phyloP scores from a whole-genome alignment of 208 protist species.

The Trypanosoma cruzi region DNA sequence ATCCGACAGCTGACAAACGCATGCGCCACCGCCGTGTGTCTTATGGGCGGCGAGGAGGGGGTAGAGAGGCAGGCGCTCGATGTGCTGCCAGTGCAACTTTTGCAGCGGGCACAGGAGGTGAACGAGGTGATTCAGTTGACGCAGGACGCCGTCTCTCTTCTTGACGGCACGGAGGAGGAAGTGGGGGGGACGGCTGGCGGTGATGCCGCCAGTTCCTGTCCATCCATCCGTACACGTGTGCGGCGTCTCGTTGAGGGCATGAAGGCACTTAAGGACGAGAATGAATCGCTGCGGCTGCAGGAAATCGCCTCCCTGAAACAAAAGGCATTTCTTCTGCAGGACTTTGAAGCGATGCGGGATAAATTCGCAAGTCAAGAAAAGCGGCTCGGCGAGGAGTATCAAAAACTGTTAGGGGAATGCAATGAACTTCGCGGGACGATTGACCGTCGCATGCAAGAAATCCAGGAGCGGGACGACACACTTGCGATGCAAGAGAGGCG shows the following conservation, averaged over 20 bases:
- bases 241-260: neutral
- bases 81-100: constrained; percentile 35
- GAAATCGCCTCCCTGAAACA: constrained; percentile 4
- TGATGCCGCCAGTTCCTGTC: no score
- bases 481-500: neutral
- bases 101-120: constrained; percentile 38
- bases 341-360: constrained; percentile 23
- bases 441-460: constrained; percentile 25
- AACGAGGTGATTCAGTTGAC: constrained; percentile 33
- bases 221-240: no score
- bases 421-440: constrained; percentile 28
- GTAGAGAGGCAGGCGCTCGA: constrained; percentile 16
- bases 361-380: constrained; percentile 30
- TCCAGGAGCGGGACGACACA: neutral
- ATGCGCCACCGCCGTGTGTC: constrained; percentile 13
- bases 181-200: no score
- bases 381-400: constrained; percentile 19
- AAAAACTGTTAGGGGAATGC: constrained; percentile 32
- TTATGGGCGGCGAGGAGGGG: constrained; percentile 16
- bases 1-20: constrained; percentile 20
- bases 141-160: constrained; percentile 25
- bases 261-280: constrained; percentile 5
- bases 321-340: constrained; percentile 23
- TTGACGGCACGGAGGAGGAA: constrained; percentile 30
- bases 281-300: constrained; percentile 9